phyloP scores from a whole-genome alignment of 2,329 filamentous ascomycete genomes.

The Pseudophaeomoniella oleicola region DNA sequence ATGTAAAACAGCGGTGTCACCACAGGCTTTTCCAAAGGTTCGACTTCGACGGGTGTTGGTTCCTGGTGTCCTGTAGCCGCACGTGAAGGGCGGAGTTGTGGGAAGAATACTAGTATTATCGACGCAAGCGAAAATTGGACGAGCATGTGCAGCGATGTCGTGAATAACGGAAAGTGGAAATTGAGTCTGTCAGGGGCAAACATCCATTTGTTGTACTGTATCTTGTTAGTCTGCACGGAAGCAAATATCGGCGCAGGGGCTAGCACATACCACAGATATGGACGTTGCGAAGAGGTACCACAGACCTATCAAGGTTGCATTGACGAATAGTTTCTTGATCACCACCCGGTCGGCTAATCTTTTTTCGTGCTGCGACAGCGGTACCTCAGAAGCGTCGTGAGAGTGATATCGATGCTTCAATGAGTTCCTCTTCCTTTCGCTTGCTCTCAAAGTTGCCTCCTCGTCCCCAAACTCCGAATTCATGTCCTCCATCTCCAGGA shows the following conservation, averaged over 20 bases:
- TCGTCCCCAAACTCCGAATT: constrained; percentile 65
- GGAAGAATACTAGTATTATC: constrained; percentile 66
- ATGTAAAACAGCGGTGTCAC: constrained; percentile 89
- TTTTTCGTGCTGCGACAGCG: constrained; percentile 50
- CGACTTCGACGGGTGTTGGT: constrained; percentile 21
- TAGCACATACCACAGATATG: constrained; percentile 63
- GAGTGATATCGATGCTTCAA: constrained; percentile 57
- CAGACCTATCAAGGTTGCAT: constrained; percentile 64
- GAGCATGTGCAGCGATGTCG: constrained; percentile 87
- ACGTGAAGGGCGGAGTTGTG: constrained; percentile 59
- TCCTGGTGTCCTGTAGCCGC: constrained; percentile 4
- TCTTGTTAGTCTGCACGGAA: constrained; percentile 11
- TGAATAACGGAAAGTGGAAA: constrained; percentile 91
- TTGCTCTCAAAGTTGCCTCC: constrained; percentile 69
- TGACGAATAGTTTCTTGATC: constrained; percentile 53
- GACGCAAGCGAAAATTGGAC: constrained; percentile 77
- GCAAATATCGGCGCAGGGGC: constrained; percentile 1
- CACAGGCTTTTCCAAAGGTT: constrained; percentile 37
- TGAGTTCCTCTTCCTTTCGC: constrained; percentile 53
- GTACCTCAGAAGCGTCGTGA: constrained; percentile 46
- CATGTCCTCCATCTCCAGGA: constrained; percentile 43
- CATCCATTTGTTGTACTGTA: constrained; percentile 99
- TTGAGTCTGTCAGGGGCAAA: constrained; percentile 67
- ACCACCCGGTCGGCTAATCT: constrained; percentile 64
- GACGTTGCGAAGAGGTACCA: constrained; percentile 92